These are phyloP conservation scores for Rhamnella rubrinervis DNA, from an alignment of 331 rosid species.

Conservation along the genomic window DNA sequence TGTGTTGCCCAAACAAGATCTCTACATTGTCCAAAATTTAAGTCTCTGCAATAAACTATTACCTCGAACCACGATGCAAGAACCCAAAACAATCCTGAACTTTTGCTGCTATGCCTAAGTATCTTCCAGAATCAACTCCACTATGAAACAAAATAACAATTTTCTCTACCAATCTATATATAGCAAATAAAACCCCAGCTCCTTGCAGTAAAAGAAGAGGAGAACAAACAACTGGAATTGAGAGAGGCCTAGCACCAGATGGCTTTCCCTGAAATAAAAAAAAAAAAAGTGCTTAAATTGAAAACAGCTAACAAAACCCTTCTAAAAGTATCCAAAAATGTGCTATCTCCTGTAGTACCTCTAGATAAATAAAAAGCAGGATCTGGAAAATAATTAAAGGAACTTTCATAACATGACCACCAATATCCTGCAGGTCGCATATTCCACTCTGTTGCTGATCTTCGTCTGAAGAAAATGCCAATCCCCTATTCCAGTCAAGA, in stretches of 20 bases:
- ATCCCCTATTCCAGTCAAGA: conserved; percentile 70
- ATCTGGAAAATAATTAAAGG: conserved; percentile 78
- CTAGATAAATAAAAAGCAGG: conserved; percentile 80
- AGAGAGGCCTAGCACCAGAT: conserved; percentile 44
- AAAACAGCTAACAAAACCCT: conserved; percentile 18
- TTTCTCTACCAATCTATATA: conserved; percentile 74
- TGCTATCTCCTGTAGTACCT: conserved; percentile 46
- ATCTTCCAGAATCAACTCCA: conserved; percentile 61
- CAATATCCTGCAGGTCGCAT: conserved; percentile 78
- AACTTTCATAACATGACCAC: conserved; percentile 91
- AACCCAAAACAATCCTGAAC: conserved; percentile 73
- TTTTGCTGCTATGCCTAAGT: conserved; percentile 53
- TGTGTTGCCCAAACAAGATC: conserved; percentile 14
- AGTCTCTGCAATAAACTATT: conserved; percentile 17
- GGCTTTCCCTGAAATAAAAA: conserved; percentile 66
- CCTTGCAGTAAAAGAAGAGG: conserved; percentile 92
- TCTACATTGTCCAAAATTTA: background rate
- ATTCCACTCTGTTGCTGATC: conserved; percentile 45
- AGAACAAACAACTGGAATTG: conserved; percentile 50
- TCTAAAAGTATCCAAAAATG: conserved; percentile 6
- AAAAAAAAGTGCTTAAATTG: conserved; percentile 9
- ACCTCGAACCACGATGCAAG: conserved; percentile 85
- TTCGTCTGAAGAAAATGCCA: conserved; percentile 66
- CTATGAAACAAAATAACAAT: conserved; percentile 45
- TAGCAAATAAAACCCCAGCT: conserved; percentile 71